These are phyloP conservation scores for Ascochyta viciae-villosae DNA, from an alignment of 2,329 filamentous ascomycete species.

Conservation along the genomic window DNA sequence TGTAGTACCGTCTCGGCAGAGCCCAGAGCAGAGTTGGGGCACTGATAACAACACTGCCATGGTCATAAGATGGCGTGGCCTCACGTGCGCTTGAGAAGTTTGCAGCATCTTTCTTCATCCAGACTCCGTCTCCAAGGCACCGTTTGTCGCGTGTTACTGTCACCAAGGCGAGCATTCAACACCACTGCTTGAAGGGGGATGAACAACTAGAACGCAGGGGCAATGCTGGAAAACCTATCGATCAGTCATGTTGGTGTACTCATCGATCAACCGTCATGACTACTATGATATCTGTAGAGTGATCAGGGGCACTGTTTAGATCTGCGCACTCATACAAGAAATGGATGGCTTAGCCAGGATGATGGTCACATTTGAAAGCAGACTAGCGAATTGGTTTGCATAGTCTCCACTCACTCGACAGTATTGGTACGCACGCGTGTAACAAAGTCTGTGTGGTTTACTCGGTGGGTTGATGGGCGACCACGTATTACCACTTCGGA, in stretches of 20 bases:
- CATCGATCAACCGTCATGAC: neutral
- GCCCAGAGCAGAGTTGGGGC: neutral
- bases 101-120: neutral
- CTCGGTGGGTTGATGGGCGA: too few species aligned
- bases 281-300: neutral
- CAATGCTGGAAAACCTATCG: neutral
- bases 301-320: neutral
- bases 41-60: neutral
- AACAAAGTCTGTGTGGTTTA: too few species aligned
- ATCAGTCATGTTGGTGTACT: neutral
- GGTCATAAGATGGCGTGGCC: neutral
- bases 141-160: conserved; percentile 3
- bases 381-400: too few species aligned
- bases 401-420: too few species aligned
- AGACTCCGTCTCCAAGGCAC: neutral
- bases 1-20: neutral
- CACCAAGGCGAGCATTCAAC: neutral
- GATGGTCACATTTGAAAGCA: too few species aligned
- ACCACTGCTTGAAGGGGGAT: neutral
- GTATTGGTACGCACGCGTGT: too few species aligned
- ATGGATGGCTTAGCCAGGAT: too few species aligned
- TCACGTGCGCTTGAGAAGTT: neutral
- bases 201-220: neutral
- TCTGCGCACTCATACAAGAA: neutral
- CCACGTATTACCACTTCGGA: too few species aligned